Percentiles rank a stretch among this genome's conserved stretches.
These are phyloP conservation scores for Naganishia onofrii DNA, from an alignment of 768 basidiomycete genomes.

Conservation along the genomic window DNA sequence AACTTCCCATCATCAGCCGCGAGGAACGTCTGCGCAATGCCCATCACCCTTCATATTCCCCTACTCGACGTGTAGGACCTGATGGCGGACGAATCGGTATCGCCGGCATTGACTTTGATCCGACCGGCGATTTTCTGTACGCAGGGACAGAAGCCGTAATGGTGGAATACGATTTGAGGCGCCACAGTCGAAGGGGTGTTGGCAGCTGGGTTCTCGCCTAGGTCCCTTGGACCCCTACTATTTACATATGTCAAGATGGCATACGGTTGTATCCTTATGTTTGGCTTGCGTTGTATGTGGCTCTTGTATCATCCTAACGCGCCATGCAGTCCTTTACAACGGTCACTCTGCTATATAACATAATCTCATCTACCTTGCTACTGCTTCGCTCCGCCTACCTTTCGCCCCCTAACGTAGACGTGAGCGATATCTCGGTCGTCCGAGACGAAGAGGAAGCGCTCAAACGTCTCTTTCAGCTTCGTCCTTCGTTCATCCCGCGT, in stretches of 20 bases:
- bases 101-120: conserved; percentile 73
- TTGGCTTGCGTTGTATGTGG: not conserved
- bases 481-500: conserved; percentile 44
- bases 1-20: conserved; percentile 40
- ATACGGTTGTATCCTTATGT: not conserved
- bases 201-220: conserved; percentile 22
- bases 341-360: not conserved
- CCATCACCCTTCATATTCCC: conserved; percentile 17
- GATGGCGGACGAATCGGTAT: conserved; percentile 53
- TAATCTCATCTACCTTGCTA: not conserved
- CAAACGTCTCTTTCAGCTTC: conserved; percentile 62
- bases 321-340: not conserved
- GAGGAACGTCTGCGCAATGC: conserved; percentile 21
- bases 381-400: conserved; percentile 65
- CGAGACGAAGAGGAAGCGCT: conserved; percentile 80
- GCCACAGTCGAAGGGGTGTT: conserved; percentile 20
- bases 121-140: conserved; percentile 65
- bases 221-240: too few species aligned
- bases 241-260: not conserved
- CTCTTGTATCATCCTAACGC: not conserved
- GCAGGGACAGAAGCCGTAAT: conserved; percentile 66
- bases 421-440: conserved; percentile 64
- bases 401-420: conserved; percentile 78
- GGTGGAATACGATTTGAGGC: conserved; percentile 70
- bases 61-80: conserved; percentile 32